A percentile compares a stretch with the other conserved stretches of the same genome.
Conservation (phyloP, 805 yeast genomes). For the Yamadazyma phyllophila region DNA sequence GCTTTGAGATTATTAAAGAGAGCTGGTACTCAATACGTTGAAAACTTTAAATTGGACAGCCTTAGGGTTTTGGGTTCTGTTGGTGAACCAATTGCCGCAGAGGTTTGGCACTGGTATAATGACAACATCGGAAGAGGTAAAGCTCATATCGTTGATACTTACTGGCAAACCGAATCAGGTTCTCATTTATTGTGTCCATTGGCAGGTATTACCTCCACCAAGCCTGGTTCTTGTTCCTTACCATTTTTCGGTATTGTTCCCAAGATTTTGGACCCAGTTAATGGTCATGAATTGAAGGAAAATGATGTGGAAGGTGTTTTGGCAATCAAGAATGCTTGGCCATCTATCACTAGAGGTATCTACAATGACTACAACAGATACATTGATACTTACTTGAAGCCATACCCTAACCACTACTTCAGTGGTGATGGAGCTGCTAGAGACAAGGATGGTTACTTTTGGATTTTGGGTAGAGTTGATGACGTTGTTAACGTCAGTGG, state of each 20-base stretch:
- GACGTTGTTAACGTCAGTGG: conserved; percentile 98
- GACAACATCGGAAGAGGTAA: conserved; percentile 86
- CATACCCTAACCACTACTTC: conserved; percentile 91
- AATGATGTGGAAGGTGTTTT: conserved; percentile 96
- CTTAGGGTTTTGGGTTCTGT: conserved; percentile 93
- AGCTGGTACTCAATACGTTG: conserved; percentile 84
- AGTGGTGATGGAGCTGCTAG: conserved; percentile 99
- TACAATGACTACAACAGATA: conserved; percentile 84
- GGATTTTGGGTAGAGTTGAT: conserved; percentile 98
- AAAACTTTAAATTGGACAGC: conserved; percentile 77
- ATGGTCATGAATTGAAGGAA: conserved; percentile 80
- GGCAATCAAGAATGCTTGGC: conserved; percentile 91
- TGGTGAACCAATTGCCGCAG: conserved; percentile 98
- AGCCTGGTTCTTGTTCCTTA: conserved; percentile 95
- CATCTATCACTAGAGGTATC: conserved; percentile 97
- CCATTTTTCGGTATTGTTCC: conserved; percentile 97
- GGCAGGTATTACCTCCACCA: conserved; percentile 92
- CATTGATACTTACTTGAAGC: conserved; percentile 88
- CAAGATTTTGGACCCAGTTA: conserved; percentile 86
- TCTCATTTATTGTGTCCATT: conserved; percentile 92
- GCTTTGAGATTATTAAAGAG: conserved; percentile 87
- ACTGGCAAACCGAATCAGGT: conserved; percentile 99
- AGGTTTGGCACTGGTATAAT: conserved; percentile 98
- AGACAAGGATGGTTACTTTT: conserved; percentile 92
- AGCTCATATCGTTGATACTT: conserved; percentile 91